These are phyloP conservation scores for Claviceps purpurea DNA, from an alignment of 2,329 filamentous ascomycete species.

Conservation along the genomic window DNA sequence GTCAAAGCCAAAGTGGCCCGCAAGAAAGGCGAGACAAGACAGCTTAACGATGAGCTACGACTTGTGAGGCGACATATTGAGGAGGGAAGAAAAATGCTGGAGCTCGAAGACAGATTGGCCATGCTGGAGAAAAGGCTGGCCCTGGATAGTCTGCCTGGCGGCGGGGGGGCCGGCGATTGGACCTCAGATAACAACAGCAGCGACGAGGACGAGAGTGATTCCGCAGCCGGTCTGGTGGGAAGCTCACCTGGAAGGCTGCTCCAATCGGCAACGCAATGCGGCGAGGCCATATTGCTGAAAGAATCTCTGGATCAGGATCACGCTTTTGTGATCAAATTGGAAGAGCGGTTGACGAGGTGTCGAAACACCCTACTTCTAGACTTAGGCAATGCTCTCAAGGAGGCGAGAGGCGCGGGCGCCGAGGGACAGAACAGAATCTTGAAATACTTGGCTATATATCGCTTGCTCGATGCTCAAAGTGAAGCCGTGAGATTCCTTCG, in stretches of 20 bases:
- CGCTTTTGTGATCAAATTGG: slow-evolving; percentile 37
- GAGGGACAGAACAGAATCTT: slow-evolving; percentile 32
- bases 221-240: slow-evolving; percentile 22
- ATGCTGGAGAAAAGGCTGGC: slow-evolving; percentile 51
- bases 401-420: slow-evolving; percentile 28
- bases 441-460: slow-evolving; percentile 40
- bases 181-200: slow-evolving; percentile 24
- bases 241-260: slow-evolving; percentile 34
- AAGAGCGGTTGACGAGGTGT: slow-evolving; percentile 38
- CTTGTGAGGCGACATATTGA: slow-evolving; percentile 51
- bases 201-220: slow-evolving; percentile 25
- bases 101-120: slow-evolving; percentile 49
- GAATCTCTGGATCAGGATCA: slow-evolving; percentile 31
- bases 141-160: slow-evolving; percentile 28
- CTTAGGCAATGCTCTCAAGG: slow-evolving; percentile 34
- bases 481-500: slow-evolving; percentile 37
- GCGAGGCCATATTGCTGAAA: slow-evolving; percentile 27
- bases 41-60: slow-evolving; percentile 52
- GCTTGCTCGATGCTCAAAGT: slow-evolving; percentile 35
- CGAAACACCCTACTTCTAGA: slow-evolving; percentile 45
- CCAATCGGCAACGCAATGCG: slow-evolving; percentile 32
- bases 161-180: slow-evolving; percentile 6
- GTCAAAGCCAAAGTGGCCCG: slow-evolving; percentile 53
- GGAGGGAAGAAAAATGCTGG: slow-evolving; percentile 46
- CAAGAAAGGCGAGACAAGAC: slow-evolving; percentile 48